These are phyloP conservation scores for Inga leiocalycina DNA, from an alignment of 306 rosid genomes.

Conservation along the genomic window DNA sequence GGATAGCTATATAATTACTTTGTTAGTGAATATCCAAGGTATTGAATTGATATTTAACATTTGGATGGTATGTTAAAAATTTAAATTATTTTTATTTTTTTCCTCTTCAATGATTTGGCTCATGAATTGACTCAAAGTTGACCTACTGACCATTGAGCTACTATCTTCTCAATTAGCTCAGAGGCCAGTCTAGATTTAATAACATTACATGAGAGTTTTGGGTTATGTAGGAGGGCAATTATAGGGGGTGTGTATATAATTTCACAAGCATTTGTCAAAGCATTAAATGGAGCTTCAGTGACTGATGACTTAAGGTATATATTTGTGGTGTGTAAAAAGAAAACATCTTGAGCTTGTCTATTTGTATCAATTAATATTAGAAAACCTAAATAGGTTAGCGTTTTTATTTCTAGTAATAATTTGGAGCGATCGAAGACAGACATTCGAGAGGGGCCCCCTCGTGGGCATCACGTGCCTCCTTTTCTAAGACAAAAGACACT, in stretches of 20 bases:
- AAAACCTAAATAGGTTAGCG: neutral
- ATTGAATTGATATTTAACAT: no score
- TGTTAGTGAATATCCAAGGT: no score
- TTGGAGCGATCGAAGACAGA: conserved; percentile 69
- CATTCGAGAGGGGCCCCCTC: conserved; percentile 71
- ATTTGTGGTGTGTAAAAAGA: neutral
- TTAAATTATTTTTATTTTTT: no score
- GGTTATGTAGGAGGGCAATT: neutral
- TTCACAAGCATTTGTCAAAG: conserved; percentile 22
- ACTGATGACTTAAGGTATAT: neutral
- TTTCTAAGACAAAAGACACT: conserved; percentile 48
- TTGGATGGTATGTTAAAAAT: no score
- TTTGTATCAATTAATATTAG: neutral
- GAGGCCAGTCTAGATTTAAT: no score
- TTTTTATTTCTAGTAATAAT: conserved; percentile 19
- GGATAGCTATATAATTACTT: no score
- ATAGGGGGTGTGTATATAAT: neutral
- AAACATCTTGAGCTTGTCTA: no score
- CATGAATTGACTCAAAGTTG: no score
- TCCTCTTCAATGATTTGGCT: no score
- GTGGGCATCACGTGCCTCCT: conserved; percentile 64
- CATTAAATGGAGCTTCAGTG: conserved; percentile 36
- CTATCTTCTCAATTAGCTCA: no score
- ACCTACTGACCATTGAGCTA: no score
- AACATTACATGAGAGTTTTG: neutral